phyloP scores from a whole-genome alignment of 257 asterid genomes.

The Salvia rosmarinus region DNA sequence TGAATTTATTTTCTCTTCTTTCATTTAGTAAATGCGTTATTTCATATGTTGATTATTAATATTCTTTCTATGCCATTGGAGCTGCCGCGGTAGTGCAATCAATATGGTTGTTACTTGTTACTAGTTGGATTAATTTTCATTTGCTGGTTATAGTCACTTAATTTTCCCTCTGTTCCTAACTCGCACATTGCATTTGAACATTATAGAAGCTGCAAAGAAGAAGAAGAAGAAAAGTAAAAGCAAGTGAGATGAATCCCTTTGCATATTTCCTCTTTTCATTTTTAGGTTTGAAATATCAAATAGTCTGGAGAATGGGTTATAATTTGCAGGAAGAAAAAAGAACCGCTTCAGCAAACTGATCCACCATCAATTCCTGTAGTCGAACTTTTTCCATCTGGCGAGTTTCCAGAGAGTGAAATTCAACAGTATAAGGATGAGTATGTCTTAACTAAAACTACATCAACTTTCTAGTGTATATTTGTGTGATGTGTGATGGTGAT shows the following conservation, averaged over 20 bases:
- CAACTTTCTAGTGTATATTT: conserved; percentile 4
- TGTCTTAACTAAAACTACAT: conserved; percentile 37
- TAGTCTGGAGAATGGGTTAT: background rate
- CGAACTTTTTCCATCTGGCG: conserved; percentile 86
- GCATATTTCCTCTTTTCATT: conserved; percentile 16
- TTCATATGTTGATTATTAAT: background rate
- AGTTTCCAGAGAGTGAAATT: conserved; percentile 99
- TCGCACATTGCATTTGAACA: conserved; percentile 33
- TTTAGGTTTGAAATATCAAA: background rate
- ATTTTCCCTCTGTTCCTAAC: conserved; percentile 27
- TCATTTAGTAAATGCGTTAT: conserved; percentile 7
- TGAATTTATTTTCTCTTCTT: background rate
- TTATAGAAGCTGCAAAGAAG: conserved; percentile 84
- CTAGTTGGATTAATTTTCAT: conserved; percentile 13
- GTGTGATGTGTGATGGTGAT: conserved; percentile 63
- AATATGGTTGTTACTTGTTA: background rate
- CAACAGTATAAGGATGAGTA: conserved; percentile 96
- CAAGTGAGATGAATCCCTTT: conserved; percentile 62
- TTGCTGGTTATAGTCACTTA: conserved; percentile 1
- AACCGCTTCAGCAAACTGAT: conserved; percentile 76
- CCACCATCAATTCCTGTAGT: conserved; percentile 85
- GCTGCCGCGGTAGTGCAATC: background rate
- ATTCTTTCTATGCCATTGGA: background rate
- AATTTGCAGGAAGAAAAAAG: conserved; percentile 81
- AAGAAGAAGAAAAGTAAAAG: conserved; percentile 92